These are phyloP conservation scores for Physcomitrium patens DNA, from an alignment of 225 moss, liverwort and hornwort species.

Conservation along the genomic window DNA sequence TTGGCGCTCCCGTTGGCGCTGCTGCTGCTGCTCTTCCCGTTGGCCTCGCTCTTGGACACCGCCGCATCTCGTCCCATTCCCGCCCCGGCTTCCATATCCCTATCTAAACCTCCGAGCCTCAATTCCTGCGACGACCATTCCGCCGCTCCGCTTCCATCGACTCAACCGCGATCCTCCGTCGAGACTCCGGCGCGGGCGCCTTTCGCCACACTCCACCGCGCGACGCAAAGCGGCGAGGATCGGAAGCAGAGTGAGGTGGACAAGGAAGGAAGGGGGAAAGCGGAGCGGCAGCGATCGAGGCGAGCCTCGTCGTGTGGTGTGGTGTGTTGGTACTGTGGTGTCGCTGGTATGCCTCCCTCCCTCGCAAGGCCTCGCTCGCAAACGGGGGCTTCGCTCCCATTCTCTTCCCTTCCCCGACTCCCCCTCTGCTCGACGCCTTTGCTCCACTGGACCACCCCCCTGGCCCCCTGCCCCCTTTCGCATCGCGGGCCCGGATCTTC, in stretches of 20 bases:
- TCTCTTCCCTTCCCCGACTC: background rate
- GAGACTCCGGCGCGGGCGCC: background rate
- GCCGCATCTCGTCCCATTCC: conserved; percentile 35
- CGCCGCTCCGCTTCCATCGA: conserved; percentile 30
- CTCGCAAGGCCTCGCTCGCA: background rate
- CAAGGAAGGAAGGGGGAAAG: too few species aligned
- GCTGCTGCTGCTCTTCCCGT: conserved; percentile 15
- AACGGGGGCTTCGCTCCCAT: background rate
- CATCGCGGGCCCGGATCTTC: conserved; percentile 18
- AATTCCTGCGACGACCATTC: conserved; percentile 40
- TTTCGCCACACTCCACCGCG: background rate
- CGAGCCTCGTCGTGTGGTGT: too few species aligned
- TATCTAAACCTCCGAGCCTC: background rate
- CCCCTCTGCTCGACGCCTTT: background rate
- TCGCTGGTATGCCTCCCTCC: too few species aligned
- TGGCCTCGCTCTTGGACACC: conserved; percentile 15
- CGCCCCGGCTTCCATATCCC: conserved; percentile 41
- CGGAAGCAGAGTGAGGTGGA: background rate
- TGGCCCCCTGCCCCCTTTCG: too few species aligned
- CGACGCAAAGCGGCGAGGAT: background rate
- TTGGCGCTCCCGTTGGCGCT: conserved; percentile 13
- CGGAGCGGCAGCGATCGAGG: too few species aligned
- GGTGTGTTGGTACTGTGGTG: too few species aligned
- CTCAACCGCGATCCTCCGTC: background rate
- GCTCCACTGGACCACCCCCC: conserved; percentile 10